Conservation (phyloP, 495 filamentous ascomycete genomes). For the Penicillium ucsense region DNA sequence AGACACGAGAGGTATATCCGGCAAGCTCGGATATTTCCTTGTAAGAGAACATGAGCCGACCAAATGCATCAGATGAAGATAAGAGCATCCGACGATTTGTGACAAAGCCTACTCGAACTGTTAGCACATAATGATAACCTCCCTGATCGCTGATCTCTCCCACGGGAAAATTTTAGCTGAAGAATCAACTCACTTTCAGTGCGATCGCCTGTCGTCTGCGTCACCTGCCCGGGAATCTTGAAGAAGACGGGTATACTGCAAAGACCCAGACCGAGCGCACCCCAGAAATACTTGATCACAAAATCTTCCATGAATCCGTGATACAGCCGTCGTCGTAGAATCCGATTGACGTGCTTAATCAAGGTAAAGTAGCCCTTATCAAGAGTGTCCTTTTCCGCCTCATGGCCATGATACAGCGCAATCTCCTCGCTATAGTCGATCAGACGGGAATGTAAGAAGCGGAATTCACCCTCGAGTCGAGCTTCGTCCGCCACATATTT, state of each 20-base stretch:
- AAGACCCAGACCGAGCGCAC: constrained; percentile 82
- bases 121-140: neutral
- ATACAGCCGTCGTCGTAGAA: constrained; percentile 78
- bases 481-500: constrained; percentile 98
- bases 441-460: constrained; percentile 86
- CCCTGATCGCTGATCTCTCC: no score
- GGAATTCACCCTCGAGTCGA: constrained; percentile 87
- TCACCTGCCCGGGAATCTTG: constrained; percentile 68
- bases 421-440: constrained; percentile 96
- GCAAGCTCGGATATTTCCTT: constrained; percentile 95
- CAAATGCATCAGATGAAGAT: constrained; percentile 89
- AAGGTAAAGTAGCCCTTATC: constrained; percentile 98
- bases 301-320: constrained; percentile 99
- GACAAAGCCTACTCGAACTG: constrained; percentile 53
- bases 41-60: constrained; percentile 95
- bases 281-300: constrained; percentile 99
- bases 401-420: constrained; percentile 85
- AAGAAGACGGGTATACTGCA: constrained; percentile 96
- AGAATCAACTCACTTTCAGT: constrained; percentile 60
- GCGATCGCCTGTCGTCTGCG: constrained; percentile 73
- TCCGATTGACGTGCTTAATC: constrained; percentile 98
- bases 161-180: no score
- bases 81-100: constrained; percentile 88
- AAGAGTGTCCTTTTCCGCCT: constrained; percentile 91
- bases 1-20: constrained; percentile 85